Conservation (phyloP, 352 stramenopile genomes). For the Phytophthora brassicae region DNA sequence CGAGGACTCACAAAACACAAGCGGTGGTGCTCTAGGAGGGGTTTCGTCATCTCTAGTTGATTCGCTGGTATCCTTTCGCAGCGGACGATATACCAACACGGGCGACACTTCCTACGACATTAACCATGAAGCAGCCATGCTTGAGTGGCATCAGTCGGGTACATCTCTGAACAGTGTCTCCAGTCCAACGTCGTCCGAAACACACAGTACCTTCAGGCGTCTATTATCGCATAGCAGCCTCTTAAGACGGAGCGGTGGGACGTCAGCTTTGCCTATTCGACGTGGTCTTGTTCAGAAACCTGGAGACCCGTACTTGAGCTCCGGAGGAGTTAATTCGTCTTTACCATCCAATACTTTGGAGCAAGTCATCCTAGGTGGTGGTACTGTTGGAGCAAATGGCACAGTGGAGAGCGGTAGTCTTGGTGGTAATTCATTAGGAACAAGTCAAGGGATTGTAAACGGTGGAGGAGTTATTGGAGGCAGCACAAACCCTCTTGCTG, state of each 20-base stretch:
- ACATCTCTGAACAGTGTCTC: slow-evolving; percentile 41
- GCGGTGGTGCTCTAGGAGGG: slow-evolving; percentile 1
- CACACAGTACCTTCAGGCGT: slow-evolving; percentile 54
- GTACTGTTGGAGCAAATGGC: slow-evolving; percentile 25
- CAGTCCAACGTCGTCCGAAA: slow-evolving; percentile 39
- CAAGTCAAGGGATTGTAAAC: slow-evolving; percentile 24
- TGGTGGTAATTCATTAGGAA: slow-evolving; percentile 23
- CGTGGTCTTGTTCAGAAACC: slow-evolving; percentile 43
- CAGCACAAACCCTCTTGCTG: slow-evolving; percentile 54
- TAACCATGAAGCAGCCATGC: slow-evolving; percentile 26
- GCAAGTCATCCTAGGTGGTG: slow-evolving; percentile 65
- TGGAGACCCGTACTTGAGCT: slow-evolving; percentile 51
- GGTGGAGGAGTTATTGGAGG: slow-evolving; percentile 31
- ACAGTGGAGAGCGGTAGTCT: slow-evolving; percentile 20
- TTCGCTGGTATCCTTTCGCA: slow-evolving; percentile 27
- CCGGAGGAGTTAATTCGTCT: slow-evolving; percentile 26
- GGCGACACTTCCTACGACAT: slow-evolving; percentile 37
- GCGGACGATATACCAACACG: slow-evolving; percentile 32
- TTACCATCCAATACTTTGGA: slow-evolving; percentile 62
- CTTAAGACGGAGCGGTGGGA: slow-evolving; percentile 48
- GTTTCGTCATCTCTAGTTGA: slow-evolving; percentile 27
- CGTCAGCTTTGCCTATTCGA: slow-evolving; percentile 37
- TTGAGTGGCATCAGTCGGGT: slow-evolving; percentile 34
- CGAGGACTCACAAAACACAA: slow-evolving; percentile 14
- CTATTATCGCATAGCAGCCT: slow-evolving; percentile 62